Conservation (phyloP, 495 filamentous ascomycete genomes). For the Zalerion maritima region DNA sequence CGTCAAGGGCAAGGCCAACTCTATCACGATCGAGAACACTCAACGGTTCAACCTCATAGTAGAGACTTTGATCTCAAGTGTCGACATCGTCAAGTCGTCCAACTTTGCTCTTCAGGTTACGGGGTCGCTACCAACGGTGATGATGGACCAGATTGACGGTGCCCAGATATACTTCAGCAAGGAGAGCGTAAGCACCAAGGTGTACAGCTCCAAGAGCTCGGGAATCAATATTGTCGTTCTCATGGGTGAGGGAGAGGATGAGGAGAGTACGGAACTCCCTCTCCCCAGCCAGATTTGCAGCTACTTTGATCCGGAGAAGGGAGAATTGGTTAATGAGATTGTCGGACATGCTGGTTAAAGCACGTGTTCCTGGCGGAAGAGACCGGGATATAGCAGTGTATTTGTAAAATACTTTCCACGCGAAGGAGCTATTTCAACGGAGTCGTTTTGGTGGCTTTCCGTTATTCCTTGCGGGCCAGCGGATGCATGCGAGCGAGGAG, state of each 20-base stretch:
- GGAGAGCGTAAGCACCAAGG: constrained; percentile 59
- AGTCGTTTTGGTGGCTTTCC: too few relatives aligned
- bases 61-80: constrained; percentile 74
- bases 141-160: constrained; percentile 88
- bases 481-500: too few relatives aligned
- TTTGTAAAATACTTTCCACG: too few relatives aligned
- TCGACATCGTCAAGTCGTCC: constrained; percentile 86
- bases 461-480: too few relatives aligned
- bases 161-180: constrained; percentile 72
- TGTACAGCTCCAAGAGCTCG: constrained; percentile 77
- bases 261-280: constrained; percentile 71
- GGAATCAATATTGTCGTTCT: constrained; percentile 75
- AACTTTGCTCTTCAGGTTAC: constrained; percentile 86
- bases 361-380: not conserved
- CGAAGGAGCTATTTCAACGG: too few relatives aligned
- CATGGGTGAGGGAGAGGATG: constrained; percentile 46
- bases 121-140: constrained; percentile 66
- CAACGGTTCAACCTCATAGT: constrained; percentile 69
- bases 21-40: constrained; percentile 85
- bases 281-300: constrained; percentile 84
- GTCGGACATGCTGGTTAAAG: constrained; percentile 68
- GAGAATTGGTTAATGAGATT: constrained; percentile 69
- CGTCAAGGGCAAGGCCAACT: constrained; percentile 83
- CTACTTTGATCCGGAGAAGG: constrained; percentile 49
- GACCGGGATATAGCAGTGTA: not conserved